These are phyloP conservation scores for Populus davidiana DNA, from an alignment of 345 rosid genomes.

Conservation along the genomic window DNA sequence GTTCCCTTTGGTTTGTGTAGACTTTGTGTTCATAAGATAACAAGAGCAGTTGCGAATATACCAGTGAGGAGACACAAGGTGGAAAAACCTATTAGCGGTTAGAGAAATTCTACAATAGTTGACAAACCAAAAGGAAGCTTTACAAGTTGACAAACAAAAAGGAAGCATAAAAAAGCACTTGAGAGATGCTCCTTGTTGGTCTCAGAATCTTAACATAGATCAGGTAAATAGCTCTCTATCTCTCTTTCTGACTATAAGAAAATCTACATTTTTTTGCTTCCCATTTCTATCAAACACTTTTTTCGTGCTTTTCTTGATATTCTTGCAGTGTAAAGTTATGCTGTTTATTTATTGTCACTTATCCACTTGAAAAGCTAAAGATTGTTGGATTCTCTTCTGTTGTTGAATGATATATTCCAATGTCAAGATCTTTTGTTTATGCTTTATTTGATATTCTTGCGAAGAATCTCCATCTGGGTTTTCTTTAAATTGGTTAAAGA, in stretches of 20 bases:
- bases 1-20: not conserved
- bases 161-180: not conserved
- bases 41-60: not conserved
- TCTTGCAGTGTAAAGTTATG: slow-evolving; percentile 5
- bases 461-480: slow-evolving; percentile 31
- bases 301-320: not conserved
- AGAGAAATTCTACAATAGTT: not conserved
- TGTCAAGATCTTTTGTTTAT: slow-evolving; percentile 11
- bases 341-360: not conserved
- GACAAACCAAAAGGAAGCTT: not conserved
- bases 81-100: not conserved
- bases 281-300: not conserved
- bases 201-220: not conserved
- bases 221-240: not conserved
- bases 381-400: slow-evolving; percentile 2
- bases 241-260: not conserved
- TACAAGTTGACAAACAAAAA: not conserved
- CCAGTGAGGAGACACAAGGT: not conserved
- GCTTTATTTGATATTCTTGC: slow-evolving; percentile 17
- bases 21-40: not conserved
- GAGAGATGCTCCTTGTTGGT: slow-evolving; percentile 1
- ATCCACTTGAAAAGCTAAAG: not conserved
- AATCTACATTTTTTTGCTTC: not conserved
- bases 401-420: not conserved
- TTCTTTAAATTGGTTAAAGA: slow-evolving; percentile 22